Percentiles rank a stretch among this genome's conserved stretches.
These are phyloP conservation scores for Podaxis mareebaensis DNA, from an alignment of 768 basidiomycete genomes.

Conservation along the genomic window DNA sequence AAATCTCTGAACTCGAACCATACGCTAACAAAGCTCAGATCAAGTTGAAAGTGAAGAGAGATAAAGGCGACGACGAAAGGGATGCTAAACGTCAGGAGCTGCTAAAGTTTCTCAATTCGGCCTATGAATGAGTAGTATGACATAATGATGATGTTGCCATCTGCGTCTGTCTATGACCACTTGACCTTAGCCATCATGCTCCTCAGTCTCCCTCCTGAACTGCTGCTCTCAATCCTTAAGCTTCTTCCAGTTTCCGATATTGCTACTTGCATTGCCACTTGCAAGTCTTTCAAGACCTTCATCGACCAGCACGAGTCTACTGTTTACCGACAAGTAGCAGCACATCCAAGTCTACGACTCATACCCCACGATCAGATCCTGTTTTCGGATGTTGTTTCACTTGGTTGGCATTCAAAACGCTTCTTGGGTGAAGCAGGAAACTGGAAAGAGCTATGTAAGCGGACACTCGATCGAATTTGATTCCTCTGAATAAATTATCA, in stretches of 20 bases:
- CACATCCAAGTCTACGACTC: constrained; percentile 47
- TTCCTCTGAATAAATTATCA: constrained; percentile 36
- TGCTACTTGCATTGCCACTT: constrained; percentile 34
- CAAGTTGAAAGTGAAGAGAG: constrained; percentile 63
- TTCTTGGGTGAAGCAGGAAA: constrained; percentile 36
- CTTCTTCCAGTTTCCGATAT: constrained; percentile 52
- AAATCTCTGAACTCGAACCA: background rate
- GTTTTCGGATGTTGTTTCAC: constrained; percentile 1
- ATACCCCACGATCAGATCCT: constrained; percentile 19
- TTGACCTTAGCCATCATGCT: constrained; percentile 23
- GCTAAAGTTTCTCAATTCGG: constrained; percentile 56
- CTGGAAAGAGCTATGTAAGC: constrained; percentile 69
- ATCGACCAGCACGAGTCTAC: constrained; percentile 44
- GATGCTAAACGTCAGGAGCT: constrained; percentile 57
- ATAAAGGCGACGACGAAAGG: constrained; percentile 53
- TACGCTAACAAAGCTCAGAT: constrained; percentile 38
- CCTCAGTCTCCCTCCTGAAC: constrained; percentile 59
- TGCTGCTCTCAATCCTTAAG: constrained; percentile 48
- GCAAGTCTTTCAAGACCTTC: constrained; percentile 49
- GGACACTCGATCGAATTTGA: constrained; percentile 8
- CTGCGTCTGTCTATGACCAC: background rate
- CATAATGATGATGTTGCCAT: constrained; percentile 10
- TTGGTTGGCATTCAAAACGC: constrained; percentile 25
- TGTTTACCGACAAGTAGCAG: constrained; percentile 61
- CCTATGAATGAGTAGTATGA: constrained; percentile 35